A percentile compares a stretch with the other conserved stretches of the same genome.
These are phyloP conservation scores for Diutina scorzettiae DNA, from an alignment of 1,139 yeast species.

Conservation along the genomic window DNA sequence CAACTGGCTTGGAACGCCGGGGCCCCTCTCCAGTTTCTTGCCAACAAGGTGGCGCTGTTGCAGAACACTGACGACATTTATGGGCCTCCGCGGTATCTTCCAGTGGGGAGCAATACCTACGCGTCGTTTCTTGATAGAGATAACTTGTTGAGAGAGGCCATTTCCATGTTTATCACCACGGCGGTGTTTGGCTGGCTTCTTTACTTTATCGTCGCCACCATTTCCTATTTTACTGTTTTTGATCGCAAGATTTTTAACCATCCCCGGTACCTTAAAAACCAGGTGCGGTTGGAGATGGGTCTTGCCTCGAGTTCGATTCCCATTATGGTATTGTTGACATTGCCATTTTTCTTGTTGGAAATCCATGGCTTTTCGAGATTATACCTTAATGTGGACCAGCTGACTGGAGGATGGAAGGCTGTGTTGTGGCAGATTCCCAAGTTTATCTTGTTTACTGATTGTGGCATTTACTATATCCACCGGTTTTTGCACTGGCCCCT, in stretches of 20 bases:
- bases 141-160: conserved; percentile 55
- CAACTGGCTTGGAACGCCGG: not conserved
- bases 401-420: conserved; percentile 61
- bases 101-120: conserved; percentile 40
- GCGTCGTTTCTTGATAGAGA: conserved; percentile 60
- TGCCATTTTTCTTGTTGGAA: conserved; percentile 82
- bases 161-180: conserved; percentile 61
- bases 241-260: conserved; percentile 88
- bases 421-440: conserved; percentile 55
- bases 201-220: conserved; percentile 63
- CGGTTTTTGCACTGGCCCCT: conserved; percentile 87
- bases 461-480: conserved; percentile 83
- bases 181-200: conserved; percentile 76
- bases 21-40: not conserved
- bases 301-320: conserved; percentile 81
- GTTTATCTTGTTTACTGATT: conserved; percentile 86
- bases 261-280: conserved; percentile 91
- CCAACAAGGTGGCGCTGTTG: conserved; percentile 14
- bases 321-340: conserved; percentile 70
- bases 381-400: conserved; percentile 51
- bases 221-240: conserved; percentile 67
- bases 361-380: conserved; percentile 72
- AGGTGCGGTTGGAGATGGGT: conserved; percentile 68
- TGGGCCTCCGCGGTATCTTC: conserved; percentile 26
- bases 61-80: conserved; percentile 28